These are phyloP conservation scores for Backusella psychrophila DNA, from an alignment of 192 early-diverging fungal species.

Conservation along the genomic window DNA sequence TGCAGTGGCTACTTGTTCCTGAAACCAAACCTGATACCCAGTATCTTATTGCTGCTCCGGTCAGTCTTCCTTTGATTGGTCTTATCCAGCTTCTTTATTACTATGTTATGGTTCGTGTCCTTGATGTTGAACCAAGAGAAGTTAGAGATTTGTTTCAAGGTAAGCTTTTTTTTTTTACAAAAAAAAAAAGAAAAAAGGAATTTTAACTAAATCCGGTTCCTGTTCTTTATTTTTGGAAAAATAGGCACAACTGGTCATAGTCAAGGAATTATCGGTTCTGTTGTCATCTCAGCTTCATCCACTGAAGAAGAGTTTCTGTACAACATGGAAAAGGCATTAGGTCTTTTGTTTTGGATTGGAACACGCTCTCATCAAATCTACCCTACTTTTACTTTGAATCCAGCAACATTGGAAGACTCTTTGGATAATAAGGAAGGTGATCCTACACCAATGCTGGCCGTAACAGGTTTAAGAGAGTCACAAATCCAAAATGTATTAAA, in stretches of 20 bases:
- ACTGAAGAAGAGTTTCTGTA: conserved; percentile 75
- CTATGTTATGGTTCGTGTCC: conserved; percentile 76
- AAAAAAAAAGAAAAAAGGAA: no score
- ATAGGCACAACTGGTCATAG: conserved; percentile 81
- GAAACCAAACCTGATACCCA: conserved; percentile 77
- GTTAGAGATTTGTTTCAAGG: conserved; percentile 57
- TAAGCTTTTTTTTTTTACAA: conserved; percentile 6
- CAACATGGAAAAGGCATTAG: conserved; percentile 76
- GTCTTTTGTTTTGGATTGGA: conserved; percentile 81
- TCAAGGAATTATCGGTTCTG: conserved; percentile 86
- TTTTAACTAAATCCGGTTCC: no score
- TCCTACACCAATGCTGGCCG: conserved; percentile 89
- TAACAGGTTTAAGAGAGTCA: conserved; percentile 76
- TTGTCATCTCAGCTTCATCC: conserved; percentile 74
- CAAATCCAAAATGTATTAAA: conserved; percentile 85
- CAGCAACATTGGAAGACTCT: conserved; percentile 86
- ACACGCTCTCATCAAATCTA: conserved; percentile 76
- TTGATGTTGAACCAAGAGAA: conserved; percentile 54
- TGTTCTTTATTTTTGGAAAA: not conserved
- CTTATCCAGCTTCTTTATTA: conserved; percentile 88
- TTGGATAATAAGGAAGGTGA: conserved; percentile 86
- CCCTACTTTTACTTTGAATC: conserved; percentile 79
- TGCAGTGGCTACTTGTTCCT: conserved; percentile 80
- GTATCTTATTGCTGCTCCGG: conserved; percentile 73
- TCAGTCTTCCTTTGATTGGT: conserved; percentile 87